Base-by-base conservation (phyloP, 129 eudicot genomes). In the Flaveria linearis region DNA sequence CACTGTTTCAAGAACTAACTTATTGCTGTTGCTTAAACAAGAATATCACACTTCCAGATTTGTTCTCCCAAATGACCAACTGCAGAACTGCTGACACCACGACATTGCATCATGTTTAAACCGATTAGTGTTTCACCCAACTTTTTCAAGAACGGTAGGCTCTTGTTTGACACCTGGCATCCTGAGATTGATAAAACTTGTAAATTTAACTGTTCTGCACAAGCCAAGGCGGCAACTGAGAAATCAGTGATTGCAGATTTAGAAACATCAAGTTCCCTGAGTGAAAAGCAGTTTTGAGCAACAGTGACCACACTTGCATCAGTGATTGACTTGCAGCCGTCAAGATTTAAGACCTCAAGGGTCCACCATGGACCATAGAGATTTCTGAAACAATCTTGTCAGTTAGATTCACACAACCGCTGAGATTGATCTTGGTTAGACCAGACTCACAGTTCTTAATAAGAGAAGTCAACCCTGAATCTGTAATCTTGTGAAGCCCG, bases 21-120 rank as follows among this genome's bases (percentile, higher is more conserved):
- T 8, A 68, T 51, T 36, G 75, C 57, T 2, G 43, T 73, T 9
- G 28, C 75, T 82, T 83, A 88, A 47, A 81, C 85, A 49, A 89
- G 95, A 70, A 91, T 80, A 63, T 91, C 96, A 49, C 96, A 88
- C 73, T 87, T 85, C 86, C 84, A 83, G 2, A 88, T 83, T 41
- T 68, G 57, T 61, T 77, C 87, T 39, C 71, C 71, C 62, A 91
- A 84, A 78, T 80, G 74, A 74, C 87, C 85, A 57, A 88, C 75
- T 25, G 72, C 80, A 6, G 61, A 39, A 23, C 67, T 42, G 74
- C 82, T 86, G 71, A 90, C 82, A 30, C 85, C 84, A 60, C 62
- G 74, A 65, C 96, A 89, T 47, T 82, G 71, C 86, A 79, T 86
- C 62, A 90, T 75, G 82, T 90, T 85, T 71, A 90, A 66, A 28